Evolutionary conservation across 257 asterid species (phyloP).

Genomic region (Anisodus tanguticus): DNA sequence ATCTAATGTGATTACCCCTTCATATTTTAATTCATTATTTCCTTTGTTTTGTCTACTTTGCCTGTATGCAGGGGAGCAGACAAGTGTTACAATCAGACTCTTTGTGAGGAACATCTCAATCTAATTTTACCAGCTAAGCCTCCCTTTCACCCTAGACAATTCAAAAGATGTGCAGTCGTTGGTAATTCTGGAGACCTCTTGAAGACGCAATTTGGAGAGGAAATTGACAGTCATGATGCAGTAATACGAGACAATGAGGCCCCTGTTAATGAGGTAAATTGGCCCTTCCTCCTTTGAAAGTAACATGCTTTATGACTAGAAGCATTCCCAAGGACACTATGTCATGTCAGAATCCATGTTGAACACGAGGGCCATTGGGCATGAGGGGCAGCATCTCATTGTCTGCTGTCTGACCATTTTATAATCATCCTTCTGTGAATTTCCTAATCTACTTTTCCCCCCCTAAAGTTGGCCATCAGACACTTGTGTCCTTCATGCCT

Average conservation of each 20-base stretch:
- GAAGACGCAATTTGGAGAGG: constrained; percentile 90
- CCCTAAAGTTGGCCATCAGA: background rate
- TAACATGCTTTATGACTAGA: background rate
- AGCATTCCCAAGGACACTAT: background rate
- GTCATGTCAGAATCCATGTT: background rate
- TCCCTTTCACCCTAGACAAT: constrained; percentile 96
- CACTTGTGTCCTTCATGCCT: background rate
- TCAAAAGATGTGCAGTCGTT: constrained; percentile 92
- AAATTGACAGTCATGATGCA: constrained; percentile 94
- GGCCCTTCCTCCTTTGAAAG: background rate
- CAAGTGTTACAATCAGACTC: constrained; percentile 85
- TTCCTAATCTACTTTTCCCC: background rate
- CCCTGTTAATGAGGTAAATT: constrained; percentile 83
- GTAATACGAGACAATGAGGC: constrained; percentile 98
- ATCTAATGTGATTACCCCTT: constrained; percentile 29
- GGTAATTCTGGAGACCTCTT: constrained; percentile 98
- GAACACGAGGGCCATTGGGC: background rate
- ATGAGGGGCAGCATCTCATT: background rate
- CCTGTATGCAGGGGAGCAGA: constrained; percentile 67
- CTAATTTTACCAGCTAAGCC: constrained; percentile 88
- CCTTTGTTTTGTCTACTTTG: constrained; percentile 27
- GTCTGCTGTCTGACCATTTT: background rate
- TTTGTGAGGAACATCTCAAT: constrained; percentile 89
- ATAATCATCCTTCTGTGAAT: background rate
- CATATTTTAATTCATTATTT: background rate